Percentiles rank a stretch among this genome's conserved stretches.
These are phyloP conservation scores for Funneliformis mosseae DNA, from an alignment of 192 early-diverging fungal genomes.

Conservation along the genomic window DNA sequence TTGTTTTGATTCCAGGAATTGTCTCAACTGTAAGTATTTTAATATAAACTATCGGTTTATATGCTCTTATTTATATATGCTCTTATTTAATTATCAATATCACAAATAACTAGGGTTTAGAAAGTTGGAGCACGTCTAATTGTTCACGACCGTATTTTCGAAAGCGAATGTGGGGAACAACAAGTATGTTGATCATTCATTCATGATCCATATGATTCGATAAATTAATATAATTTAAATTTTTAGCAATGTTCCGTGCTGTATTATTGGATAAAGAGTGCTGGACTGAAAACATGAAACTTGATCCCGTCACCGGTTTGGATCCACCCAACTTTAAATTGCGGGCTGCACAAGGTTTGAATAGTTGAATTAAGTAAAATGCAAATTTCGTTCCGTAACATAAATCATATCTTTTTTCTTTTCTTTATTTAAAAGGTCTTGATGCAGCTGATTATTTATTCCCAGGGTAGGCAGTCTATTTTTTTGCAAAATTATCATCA, in stretches of 20 bases:
- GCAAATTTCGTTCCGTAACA: neutral
- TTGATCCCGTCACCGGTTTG: constrained; percentile 79
- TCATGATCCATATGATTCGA: neutral
- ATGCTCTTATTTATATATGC: neutral
- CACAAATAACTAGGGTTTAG: constrained; percentile 51
- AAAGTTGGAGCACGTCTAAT: constrained; percentile 81
- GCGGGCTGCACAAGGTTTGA: constrained; percentile 71
- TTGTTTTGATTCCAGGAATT: constrained; percentile 86
- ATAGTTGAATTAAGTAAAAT: neutral
- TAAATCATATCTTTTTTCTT: neutral
- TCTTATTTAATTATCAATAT: neutral
- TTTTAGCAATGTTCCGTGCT: constrained; percentile 77
- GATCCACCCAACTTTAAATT: constrained; percentile 83
- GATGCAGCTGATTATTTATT: constrained; percentile 92
- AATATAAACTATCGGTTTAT: neutral
- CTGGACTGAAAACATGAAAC: constrained; percentile 83
- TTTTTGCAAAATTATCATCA: neutral
- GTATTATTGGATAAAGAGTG: constrained; percentile 84
- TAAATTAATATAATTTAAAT: neutral
- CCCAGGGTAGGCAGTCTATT: constrained; percentile 63
- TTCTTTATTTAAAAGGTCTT: constrained; percentile 51
- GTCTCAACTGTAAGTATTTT: constrained; percentile 66
- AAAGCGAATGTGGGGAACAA: constrained; percentile 84
- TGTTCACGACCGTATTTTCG: constrained; percentile 85
- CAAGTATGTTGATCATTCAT: constrained; percentile 46